phyloP scores from a whole-genome alignment of 1,284 basidiomycete genomes.

The Tremellales sp. region DNA sequence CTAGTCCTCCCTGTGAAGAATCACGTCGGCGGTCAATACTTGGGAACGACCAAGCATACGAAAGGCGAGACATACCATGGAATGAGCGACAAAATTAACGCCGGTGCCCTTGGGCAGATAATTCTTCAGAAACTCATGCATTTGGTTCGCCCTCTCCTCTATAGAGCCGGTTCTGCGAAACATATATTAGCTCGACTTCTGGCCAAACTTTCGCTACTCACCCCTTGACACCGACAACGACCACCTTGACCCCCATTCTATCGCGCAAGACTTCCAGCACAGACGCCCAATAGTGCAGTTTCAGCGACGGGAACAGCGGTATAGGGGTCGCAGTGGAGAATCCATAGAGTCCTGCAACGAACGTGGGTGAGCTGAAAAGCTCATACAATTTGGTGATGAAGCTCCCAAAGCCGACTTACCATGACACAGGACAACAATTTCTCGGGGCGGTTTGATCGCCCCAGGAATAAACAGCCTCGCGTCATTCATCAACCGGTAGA shows the following conservation, averaged over 20 bases:
- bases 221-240: conserved; percentile 93
- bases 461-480: conserved; percentile 64
- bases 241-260: conserved; percentile 83
- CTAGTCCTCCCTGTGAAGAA: no score
- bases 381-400: not conserved
- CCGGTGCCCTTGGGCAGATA: conserved; percentile 61
- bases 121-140: conserved; percentile 69
- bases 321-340: conserved; percentile 76
- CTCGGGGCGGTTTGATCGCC: conserved; percentile 67
- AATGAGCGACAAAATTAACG: conserved; percentile 93
- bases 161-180: conserved; percentile 82
- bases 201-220: conserved; percentile 49
- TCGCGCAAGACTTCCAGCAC: conserved; percentile 77
- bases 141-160: conserved; percentile 69
- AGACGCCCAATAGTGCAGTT: conserved; percentile 94
- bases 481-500: conserved; percentile 68
- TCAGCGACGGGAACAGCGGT: conserved; percentile 59
- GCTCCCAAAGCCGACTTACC: conserved; percentile 55
- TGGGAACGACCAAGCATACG: not conserved
- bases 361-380: not conserved
- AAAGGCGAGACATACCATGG: no score
- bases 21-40: conserved; percentile 13
- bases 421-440: conserved; percentile 92
- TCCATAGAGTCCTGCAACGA: conserved; percentile 76
- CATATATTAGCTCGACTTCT: not conserved